Evolutionary conservation across 805 yeast genomes (phyloP).

Genomic region (Sungouiozyma ichnusensis): DNA sequence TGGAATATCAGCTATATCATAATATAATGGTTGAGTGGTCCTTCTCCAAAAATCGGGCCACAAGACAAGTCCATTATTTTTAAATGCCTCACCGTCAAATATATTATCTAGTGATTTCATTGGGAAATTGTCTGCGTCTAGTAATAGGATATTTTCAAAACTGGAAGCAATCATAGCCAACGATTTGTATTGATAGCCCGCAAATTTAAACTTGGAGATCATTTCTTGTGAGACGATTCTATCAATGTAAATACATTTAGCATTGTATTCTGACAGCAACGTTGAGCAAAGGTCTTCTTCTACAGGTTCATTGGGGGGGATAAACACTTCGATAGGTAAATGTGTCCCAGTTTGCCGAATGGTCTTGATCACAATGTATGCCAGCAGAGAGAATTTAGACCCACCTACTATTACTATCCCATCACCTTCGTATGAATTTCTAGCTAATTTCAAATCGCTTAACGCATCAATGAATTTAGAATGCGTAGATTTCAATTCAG

Average conservation of each 20-base stretch:
- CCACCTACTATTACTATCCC: constrained; percentile 63
- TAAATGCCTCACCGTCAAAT: constrained; percentile 51
- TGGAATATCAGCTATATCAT: constrained; percentile 54
- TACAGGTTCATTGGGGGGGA: constrained; percentile 59
- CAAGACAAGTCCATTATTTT: constrained; percentile 39
- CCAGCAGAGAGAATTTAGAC: constrained; percentile 64
- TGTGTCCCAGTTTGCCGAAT: constrained; percentile 47
- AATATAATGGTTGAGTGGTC: constrained; percentile 66
- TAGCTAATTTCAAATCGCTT: constrained; percentile 12
- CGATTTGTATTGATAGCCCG: constrained; percentile 60
- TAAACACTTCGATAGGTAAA: constrained; percentile 66
- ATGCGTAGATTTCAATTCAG: constrained; percentile 13
- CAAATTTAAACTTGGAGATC: constrained; percentile 32
- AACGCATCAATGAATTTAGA: constrained; percentile 11
- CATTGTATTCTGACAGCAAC: constrained; percentile 45
- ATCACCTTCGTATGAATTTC: constrained; percentile 30
- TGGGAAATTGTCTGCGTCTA: constrained; percentile 75
- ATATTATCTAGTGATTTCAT: constrained; percentile 51
- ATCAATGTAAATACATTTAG: constrained; percentile 52
- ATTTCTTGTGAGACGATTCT: constrained; percentile 43
- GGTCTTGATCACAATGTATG: constrained; percentile 52
- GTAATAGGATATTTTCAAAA: constrained; percentile 59
- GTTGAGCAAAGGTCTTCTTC: constrained; percentile 47
- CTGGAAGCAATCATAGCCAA: constrained; percentile 63
- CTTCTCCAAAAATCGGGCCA: constrained; percentile 93